A percentile compares a stretch with the other conserved stretches of the same genome.
These are phyloP conservation scores for Aspergillus versicolor DNA, from an alignment of 2,329 filamentous ascomycete species.

Conservation along the genomic window DNA sequence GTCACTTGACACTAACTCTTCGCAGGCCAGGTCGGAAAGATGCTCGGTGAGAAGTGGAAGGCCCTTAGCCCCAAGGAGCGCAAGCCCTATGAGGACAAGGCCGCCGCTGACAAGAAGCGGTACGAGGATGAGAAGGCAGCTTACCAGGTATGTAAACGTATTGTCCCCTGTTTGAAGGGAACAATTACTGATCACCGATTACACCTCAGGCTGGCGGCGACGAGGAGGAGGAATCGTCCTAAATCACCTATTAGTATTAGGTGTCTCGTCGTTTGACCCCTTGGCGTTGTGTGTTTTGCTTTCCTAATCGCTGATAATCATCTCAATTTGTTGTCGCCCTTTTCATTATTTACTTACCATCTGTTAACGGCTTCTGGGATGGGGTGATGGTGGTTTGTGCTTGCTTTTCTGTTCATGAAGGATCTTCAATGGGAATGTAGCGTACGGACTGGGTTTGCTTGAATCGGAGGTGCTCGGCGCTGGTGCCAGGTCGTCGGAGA, in stretches of 20 bases:
- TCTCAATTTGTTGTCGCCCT: slow-evolving; percentile 29
- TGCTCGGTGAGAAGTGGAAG: slow-evolving; percentile 99
- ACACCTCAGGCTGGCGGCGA: slow-evolving; percentile 51
- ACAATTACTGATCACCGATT: slow-evolving; percentile 6
- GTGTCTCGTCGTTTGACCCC: slow-evolving; percentile 28
- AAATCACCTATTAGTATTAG: slow-evolving; percentile 18
- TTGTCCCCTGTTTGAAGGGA: background rate
- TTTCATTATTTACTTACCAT: slow-evolving; percentile 28
- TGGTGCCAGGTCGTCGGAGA: slow-evolving; percentile 18
- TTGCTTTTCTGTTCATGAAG: slow-evolving; percentile 31
- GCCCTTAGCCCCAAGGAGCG: slow-evolving; percentile 90
- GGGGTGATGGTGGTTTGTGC: slow-evolving; percentile 34
- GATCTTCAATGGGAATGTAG: slow-evolving; percentile 31
- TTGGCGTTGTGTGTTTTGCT: slow-evolving; percentile 37
- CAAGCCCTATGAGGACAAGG: slow-evolving; percentile 93
- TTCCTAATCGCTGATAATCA: slow-evolving; percentile 23
- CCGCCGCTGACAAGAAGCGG: slow-evolving; percentile 95
- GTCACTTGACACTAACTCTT: slow-evolving; percentile 17
- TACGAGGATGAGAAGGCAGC: slow-evolving; percentile 97
- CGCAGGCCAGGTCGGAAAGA: slow-evolving; percentile 90
- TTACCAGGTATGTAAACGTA: slow-evolving; percentile 69
- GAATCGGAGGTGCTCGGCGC: slow-evolving; percentile 25
- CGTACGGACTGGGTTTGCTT: slow-evolving; percentile 30
- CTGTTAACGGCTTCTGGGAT: slow-evolving; percentile 34
- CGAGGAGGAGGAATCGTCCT: slow-evolving; percentile 54